A percentile compares a stretch with the other conserved stretches of the same genome.
phyloP scores from a whole-genome alignment of 2,329 filamentous ascomycete genomes.

The Dactylonectria estremocensis region DNA sequence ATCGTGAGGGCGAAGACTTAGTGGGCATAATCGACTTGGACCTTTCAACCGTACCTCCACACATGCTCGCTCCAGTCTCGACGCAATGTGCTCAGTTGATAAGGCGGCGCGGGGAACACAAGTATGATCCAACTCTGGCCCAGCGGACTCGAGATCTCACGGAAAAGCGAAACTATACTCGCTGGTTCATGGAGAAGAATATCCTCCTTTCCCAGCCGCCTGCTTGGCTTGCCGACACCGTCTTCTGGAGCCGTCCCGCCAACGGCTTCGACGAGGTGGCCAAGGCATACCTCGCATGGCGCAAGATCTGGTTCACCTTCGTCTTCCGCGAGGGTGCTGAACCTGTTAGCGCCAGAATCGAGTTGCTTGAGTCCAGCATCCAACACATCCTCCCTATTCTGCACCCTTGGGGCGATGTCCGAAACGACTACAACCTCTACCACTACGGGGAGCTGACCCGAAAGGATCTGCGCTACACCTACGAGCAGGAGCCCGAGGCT shows the following conservation, averaged over 20 bases:
- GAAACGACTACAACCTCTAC: conserved; percentile 34
- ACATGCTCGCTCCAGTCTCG: no score
- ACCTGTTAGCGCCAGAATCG: neutral
- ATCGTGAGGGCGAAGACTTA: no score
- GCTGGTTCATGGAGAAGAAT: neutral
- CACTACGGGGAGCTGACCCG: conserved; percentile 11
- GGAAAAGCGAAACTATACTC: neutral
- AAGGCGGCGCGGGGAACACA: neutral
- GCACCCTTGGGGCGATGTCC: conserved; percentile 35
- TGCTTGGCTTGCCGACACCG: neutral
- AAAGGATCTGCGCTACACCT: conserved; percentile 30
- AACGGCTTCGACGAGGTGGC: conserved; percentile 30
- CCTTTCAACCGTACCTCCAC: no score
- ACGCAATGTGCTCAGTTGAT: no score
- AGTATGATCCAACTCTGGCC: neutral
- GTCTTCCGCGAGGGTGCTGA: conserved; percentile 15
- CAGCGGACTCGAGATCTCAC: neutral
- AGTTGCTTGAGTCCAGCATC: neutral
- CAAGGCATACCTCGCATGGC: conserved; percentile 36
- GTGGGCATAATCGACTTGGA: no score
- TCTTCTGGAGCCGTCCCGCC: conserved; percentile 8
- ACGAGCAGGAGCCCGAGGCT: conserved; percentile 25
- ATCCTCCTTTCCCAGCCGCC: conserved; percentile 9
- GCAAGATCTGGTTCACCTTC: conserved; percentile 34
- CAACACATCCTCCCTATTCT: conserved; percentile 9